Evolutionary conservation across 2,329 filamentous ascomycete species (phyloP), one percentile per base, ranked within the genome.

Genomic region (Grosmannia clavigera): DNA sequence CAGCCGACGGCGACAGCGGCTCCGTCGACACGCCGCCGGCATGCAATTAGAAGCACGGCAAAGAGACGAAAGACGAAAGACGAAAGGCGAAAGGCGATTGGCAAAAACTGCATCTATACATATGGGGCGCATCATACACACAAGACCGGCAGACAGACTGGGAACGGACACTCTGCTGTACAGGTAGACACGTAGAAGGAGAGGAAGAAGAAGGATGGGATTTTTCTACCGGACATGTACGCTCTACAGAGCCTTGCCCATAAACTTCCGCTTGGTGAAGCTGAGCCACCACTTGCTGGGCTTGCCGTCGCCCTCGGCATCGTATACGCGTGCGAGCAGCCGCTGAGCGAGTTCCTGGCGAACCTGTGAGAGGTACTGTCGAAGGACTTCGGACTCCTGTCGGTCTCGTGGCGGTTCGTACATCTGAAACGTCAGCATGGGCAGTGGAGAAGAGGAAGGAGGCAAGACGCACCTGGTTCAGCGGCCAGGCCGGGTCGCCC

Each of bases 201-300:
- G 50, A 25, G 22, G 12, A 25, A 31, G 12, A 31, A 31, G 29
- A 52, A 52, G 22, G 5, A 52, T n/a, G 11, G 7, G 14, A 25
- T 27, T 51, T n/a, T 22, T 35, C 33, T 35, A 35, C 33, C 33
- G 6, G 33, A 9, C 10, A 35, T 35, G 33, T 35, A 35, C 33
- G 33, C 33, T 9, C 33, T 35, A 92, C 75, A 94, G 77, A 66
- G 83, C 82, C 84, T 97, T 97, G 73, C 92, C 92, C 94, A 99
- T 97, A 72, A 99, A 99, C 84, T 96, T 96, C 76, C 94, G 86
- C 85, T 97, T 97, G 59, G 89, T 90, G 73, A 96, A 99, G 80
- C 94, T 97, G 72, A 99, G 76, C 94, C 94, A 99, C 90, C 92
- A 97, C 84, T 95, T 83, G 74, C 77, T 82, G 60, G 83, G 83